Evolutionary conservation across 2,329 filamentous ascomycete genomes (phyloP), one percentile per base, ranked within the genome.

Genomic region (Paecilomyces dactylethromorphus): DNA sequence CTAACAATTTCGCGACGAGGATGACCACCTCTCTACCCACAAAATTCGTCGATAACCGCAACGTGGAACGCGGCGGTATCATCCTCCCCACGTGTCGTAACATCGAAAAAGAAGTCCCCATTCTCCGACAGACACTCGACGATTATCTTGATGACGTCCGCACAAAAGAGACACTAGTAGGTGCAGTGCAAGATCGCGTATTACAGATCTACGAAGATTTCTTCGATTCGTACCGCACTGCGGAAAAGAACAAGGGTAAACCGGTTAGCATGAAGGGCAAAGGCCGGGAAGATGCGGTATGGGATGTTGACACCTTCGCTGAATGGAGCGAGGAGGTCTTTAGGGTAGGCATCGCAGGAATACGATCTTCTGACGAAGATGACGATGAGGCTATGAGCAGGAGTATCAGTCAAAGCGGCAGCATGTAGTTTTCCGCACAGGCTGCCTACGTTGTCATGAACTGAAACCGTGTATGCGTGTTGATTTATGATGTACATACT

Each of bases 61-160:
- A 73, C 50, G 65, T 74, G 10, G 71, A 75, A 50, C 73, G 69
- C 21, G 68, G 72, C 1, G 72, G 76, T 53, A 74, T 78, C 1
- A 76, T 78, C 10, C 72, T 74, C 31, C 79, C 79, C 29, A 79
- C 85, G 2, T 78, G 83, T 52, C 77, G 77, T 31, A 77, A 79
- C 6, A 79, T 86, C 4, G 82, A 86, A 69, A 82, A 81, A 57
- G 83, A 87, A 63, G 81, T 84, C 0, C 80, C 79, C 0, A 75
- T 78, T 29, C 69, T 89, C 10, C 76, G 86, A 1, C 72, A 73
- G 18, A 83, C 85, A 59, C 67, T 89, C 22, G 81, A 82, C 56
- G 83, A 84, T 59, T 88, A 87, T 67, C 77, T 89, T n/a, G 81
- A 84, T 22, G 86, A 88, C 67, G 72, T 75, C n/a, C 77, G 86